phyloP scores from a whole-genome alignment of 108 stramenopile species.

The Cyclotella choctawhatcheeana region DNA sequence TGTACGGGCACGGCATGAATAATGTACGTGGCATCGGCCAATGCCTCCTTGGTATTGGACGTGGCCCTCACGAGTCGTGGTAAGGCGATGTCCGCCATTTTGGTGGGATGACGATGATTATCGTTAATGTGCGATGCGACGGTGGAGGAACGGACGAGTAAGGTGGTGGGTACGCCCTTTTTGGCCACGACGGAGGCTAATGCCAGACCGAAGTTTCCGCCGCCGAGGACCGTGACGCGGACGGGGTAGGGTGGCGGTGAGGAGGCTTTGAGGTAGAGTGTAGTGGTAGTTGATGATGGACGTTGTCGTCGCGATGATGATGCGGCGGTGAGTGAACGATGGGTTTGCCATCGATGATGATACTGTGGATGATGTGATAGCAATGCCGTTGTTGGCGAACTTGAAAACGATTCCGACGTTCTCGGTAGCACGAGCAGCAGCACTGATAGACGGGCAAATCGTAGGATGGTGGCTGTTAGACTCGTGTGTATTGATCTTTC shows the following conservation, averaged over 20 bases:
- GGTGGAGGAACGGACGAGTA: constrained; percentile 83
- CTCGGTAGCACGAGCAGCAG: not conserved
- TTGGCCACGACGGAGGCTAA: constrained; percentile 85
- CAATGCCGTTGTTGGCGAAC: not conserved
- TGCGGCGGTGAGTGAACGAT: not conserved
- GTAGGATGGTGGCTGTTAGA: not conserved
- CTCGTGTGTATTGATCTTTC: not conserved
- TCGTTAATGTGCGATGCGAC: constrained; percentile 85
- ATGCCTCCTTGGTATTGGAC: constrained; percentile 74
- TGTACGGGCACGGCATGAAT: constrained; percentile 97
- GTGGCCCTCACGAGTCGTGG: constrained; percentile 83
- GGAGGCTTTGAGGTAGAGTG: constrained; percentile 23
- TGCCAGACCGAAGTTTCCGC: constrained; percentile 95
- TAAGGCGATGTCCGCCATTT: constrained; percentile 81
- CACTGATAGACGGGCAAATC: not conserved
- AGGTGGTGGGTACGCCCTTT: constrained; percentile 80
- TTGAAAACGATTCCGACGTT: constrained; percentile 1
- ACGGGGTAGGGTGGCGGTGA: constrained; percentile 49
- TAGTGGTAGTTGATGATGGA: not conserved
- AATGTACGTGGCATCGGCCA: constrained; percentile 91
- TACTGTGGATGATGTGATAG: not conserved
- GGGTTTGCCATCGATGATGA: not conserved
- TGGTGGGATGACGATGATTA: constrained; percentile 87
- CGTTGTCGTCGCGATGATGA: not conserved
- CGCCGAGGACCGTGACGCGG: constrained; percentile 91